phyloP scores from a whole-genome alignment of 768 basidiomycete genomes.

The Psilocybe subaeruginosa region DNA sequence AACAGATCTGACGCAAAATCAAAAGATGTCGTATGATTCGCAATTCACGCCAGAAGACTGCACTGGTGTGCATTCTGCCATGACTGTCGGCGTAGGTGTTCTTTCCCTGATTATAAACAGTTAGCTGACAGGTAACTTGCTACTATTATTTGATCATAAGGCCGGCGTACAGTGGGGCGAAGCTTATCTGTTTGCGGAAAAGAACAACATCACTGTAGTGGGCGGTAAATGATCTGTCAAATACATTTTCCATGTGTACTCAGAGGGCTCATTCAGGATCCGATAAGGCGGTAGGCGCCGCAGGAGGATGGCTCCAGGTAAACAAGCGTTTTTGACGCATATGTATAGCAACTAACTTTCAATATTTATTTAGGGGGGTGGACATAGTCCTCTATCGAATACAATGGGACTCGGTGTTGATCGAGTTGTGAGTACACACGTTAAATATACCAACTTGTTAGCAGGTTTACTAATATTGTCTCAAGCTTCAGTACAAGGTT shows the following conservation, averaged over 20 bases:
- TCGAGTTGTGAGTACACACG: conserved; percentile 36
- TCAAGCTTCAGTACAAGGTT: conserved; percentile 46
- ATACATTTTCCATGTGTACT: background rate
- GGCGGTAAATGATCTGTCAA: conserved; percentile 27
- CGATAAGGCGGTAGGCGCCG: conserved; percentile 32
- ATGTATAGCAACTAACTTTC: too few species aligned
- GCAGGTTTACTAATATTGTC: background rate
- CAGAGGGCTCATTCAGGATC: conserved; percentile 10
- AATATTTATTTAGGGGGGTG: conserved; percentile 36
- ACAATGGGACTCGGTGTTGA: conserved; percentile 50
- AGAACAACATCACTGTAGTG: conserved; percentile 45
- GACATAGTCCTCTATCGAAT: conserved; percentile 45
- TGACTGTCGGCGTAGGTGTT: conserved; percentile 40
- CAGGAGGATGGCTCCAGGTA: conserved; percentile 44
- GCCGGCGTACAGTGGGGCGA: conserved; percentile 49
- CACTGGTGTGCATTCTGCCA: conserved; percentile 22
- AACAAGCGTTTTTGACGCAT: background rate
- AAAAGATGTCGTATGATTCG: conserved; percentile 37
- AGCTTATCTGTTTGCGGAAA: conserved; percentile 46
- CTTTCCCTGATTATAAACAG: too few species aligned
- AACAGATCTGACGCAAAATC: background rate
- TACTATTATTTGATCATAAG: conserved; percentile 22
- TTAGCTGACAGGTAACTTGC: background rate
- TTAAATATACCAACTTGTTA: background rate
- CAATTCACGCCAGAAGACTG: conserved; percentile 41